phyloP scores from a whole-genome alignment of 768 basidiomycete species.

The Boletus vinaceobasis region DNA sequence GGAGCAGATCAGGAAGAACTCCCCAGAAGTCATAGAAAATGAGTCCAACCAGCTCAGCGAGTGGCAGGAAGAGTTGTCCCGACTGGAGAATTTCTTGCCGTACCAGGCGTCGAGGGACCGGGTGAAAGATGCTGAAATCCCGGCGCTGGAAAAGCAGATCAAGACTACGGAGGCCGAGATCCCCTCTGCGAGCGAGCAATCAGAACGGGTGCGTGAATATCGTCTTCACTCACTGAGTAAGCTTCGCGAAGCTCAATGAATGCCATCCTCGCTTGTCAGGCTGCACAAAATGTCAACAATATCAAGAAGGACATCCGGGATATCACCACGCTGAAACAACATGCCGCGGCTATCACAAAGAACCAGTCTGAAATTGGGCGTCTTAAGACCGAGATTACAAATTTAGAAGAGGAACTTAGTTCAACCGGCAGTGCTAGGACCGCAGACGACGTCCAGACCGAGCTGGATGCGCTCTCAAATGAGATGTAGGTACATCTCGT shows the following conservation, averaged over 20 bases:
- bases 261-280: conserved; percentile 34
- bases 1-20: conserved; percentile 55
- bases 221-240: neutral
- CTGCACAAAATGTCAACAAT: conserved; percentile 46
- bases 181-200: conserved; percentile 46
- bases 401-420: conserved; percentile 66
- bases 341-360: conserved; percentile 55
- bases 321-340: conserved; percentile 55
- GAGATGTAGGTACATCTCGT: conserved; percentile 53
- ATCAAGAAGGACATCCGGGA: conserved; percentile 62
- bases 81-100: conserved; percentile 59
- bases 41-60: conserved; percentile 38
- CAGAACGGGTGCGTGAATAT: conserved; percentile 55
- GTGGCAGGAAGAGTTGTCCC: conserved; percentile 60
- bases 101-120: conserved; percentile 51
- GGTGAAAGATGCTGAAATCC: conserved; percentile 61
- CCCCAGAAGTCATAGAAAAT: conserved; percentile 41
- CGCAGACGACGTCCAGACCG: conserved; percentile 77
- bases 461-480: conserved; percentile 60
- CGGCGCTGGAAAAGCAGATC: conserved; percentile 60
- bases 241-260: neutral
- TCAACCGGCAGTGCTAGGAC: conserved; percentile 77
- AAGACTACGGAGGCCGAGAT: conserved; percentile 53
- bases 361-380: conserved; percentile 57
- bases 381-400: conserved; percentile 56